Evolutionary conservation across 1,284 basidiomycete species (phyloP), one percentile per base, ranked within the genome.

Genomic region (Jaminaea rosea): DNA sequence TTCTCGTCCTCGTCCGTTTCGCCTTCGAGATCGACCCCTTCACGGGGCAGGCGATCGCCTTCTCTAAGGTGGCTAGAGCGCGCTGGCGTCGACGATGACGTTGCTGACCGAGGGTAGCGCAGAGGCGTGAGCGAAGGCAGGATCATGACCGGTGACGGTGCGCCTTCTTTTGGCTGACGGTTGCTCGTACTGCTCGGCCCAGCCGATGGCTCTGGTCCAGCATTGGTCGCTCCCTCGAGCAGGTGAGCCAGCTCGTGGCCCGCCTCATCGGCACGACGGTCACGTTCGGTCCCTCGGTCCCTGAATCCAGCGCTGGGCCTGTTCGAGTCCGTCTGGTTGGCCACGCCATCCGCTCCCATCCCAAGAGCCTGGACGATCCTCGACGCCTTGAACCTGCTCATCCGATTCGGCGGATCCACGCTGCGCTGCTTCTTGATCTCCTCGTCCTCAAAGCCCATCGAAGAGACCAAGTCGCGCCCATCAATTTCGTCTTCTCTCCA

Each of bases 121-220:
- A 62, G 58, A 9, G 57, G 57, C n/a, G 57, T 53, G 3, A 62
- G 39, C 8, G 47, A 36, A 24, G 65, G 64, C 37, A 67, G 62
- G 52, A 67, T 55, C 64, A 67, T 67, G 32, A 57, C 37, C 1
- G 62, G 62, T 29, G 19, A 4, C 15, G 19, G 11, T 42, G 19
- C 17, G 2, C 7, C 39, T 42, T 24, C 39, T 42, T 11, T 23
- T 2, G 2, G 3, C 11, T 42, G 15, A 27, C 52, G 23, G 19
- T n/a, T 51, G 26, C 19, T 26, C 24, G 34, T 10, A 21, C 24
- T 31, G 8, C 6, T 15, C 46, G 11, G 32, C 19, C 5, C 3
- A 15, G 5, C 21, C 24, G n/a, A n/a, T n/a, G n/a, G n/a, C 23
- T 21, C 21, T 9, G 47, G 49, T 4, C 62, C 62, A 7, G 56